A percentile compares a stretch with the other conserved stretches of the same genome.
Evolutionary conservation across 352 stramenopile species (phyloP).

Genomic region (Globisporangium orthogonon): DNA sequence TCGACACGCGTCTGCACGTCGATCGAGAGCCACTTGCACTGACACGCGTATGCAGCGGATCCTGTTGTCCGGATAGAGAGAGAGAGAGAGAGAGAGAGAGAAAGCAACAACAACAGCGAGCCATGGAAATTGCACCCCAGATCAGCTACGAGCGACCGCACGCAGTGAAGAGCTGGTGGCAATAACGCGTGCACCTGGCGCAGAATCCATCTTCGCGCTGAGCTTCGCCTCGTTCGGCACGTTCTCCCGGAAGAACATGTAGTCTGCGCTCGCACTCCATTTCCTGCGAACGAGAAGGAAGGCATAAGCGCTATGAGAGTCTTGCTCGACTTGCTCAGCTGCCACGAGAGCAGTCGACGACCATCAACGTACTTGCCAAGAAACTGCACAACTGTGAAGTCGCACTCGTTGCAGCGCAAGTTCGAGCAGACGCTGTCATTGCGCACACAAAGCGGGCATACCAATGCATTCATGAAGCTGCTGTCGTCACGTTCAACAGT

Average conservation of each 20-base stretch:
- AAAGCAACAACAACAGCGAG: neutral
- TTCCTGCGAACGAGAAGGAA: slow-evolving; percentile 23
- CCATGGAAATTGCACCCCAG: neutral
- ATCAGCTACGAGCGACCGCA: too few relatives aligned
- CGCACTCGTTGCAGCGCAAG: slow-evolving; percentile 76
- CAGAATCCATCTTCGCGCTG: slow-evolving; percentile 50
- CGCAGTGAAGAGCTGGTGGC: too few relatives aligned
- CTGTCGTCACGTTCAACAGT: neutral
- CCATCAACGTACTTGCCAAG: slow-evolving; percentile 41
- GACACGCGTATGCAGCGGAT: slow-evolving; percentile 63
- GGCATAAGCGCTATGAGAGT: neutral
- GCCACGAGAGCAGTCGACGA: neutral
- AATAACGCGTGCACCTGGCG: slow-evolving; percentile 22
- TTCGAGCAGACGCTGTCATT: slow-evolving; percentile 47
- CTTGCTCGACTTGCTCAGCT: neutral
- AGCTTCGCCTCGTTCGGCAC: slow-evolving; percentile 66
- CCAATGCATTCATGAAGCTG: too few relatives aligned
- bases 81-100: too few relatives aligned
- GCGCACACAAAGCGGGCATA: neutral
- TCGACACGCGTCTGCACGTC: slow-evolving; percentile 39
- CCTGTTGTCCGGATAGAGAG: slow-evolving; percentile 13
- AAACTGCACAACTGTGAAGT: slow-evolving; percentile 79
- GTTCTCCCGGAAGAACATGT: slow-evolving; percentile 86
- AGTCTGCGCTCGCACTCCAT: slow-evolving; percentile 63
- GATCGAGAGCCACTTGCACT: slow-evolving; percentile 78